A percentile compares a stretch with the other conserved stretches of the same genome.
Conservation (phyloP, 352 stramenopile genomes). For the Phytophthora litchii region DNA sequence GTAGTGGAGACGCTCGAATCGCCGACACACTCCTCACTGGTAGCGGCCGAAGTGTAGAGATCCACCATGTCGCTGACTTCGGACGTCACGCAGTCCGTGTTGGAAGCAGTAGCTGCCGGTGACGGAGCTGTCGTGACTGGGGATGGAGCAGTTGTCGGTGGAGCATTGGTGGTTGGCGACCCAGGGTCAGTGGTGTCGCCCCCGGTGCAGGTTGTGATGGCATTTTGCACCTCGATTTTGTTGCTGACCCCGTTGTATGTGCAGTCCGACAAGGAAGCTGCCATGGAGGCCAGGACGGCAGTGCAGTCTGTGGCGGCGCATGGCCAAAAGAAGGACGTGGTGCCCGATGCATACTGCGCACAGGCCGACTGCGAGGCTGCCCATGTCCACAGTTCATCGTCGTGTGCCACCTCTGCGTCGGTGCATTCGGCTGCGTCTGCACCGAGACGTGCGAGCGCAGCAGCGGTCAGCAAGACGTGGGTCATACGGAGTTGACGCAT, state of each 20-base stretch:
- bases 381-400: constrained; percentile 15
- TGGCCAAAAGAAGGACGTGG: constrained; percentile 9
- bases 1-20: constrained; percentile 20
- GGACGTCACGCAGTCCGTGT: constrained; percentile 17
- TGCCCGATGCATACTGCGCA: constrained; percentile 17
- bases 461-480: not conserved
- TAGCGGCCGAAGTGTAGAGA: constrained; percentile 19
- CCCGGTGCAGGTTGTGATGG: constrained; percentile 17
- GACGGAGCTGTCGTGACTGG: constrained; percentile 12
- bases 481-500: constrained; percentile 1
- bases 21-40: constrained; percentile 18
- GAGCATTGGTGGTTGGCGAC: constrained; percentile 9
- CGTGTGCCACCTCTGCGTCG: constrained; percentile 12
- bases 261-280: constrained; percentile 20
- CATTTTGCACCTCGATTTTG: constrained; percentile 31
- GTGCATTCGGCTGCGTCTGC: constrained; percentile 18
- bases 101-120: constrained; percentile 6
- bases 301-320: constrained; percentile 22
- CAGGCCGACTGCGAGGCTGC: constrained; percentile 21
- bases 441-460: not conserved
- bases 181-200: constrained; percentile 3
- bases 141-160: constrained; percentile 8
- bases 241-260: constrained; percentile 30
- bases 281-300: constrained; percentile 13
- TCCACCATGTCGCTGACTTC: constrained; percentile 23